These are phyloP conservation scores for Tilletia setariae DNA, from an alignment of 1,284 basidiomycete genomes.

Conservation along the genomic window DNA sequence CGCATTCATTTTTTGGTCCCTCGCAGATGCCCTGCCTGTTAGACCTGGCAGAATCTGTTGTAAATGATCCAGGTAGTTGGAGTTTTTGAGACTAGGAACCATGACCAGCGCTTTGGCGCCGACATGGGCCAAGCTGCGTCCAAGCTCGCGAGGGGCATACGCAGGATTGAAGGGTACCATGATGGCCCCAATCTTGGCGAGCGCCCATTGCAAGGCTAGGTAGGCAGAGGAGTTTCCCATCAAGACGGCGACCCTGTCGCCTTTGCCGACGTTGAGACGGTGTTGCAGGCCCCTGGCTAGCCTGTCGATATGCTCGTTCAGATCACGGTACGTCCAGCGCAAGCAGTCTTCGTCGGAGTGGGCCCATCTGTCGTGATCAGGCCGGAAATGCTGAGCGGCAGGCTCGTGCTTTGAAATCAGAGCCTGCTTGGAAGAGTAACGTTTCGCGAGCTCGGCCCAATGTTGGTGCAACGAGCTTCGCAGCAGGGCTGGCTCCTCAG, in stretches of 20 bases:
- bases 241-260: conserved; percentile 73
- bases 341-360: conserved; percentile 59
- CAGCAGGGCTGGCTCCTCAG: conserved; percentile 64
- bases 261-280: conserved; percentile 68
- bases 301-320: conserved; percentile 66
- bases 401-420: conserved; percentile 67
- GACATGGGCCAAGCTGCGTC: conserved; percentile 64
- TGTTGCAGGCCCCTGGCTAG: conserved; percentile 66
- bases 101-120: conserved; percentile 70
- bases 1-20: conserved; percentile 58
- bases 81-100: conserved; percentile 61
- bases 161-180: conserved; percentile 78
- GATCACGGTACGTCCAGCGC: conserved; percentile 71
- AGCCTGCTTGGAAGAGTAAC: conserved; percentile 63
- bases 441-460: conserved; percentile 64
- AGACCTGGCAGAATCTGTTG: conserved; percentile 65
- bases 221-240: conserved; percentile 71
- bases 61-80: conserved; percentile 55
- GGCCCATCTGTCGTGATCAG: not conserved
- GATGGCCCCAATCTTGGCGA: conserved; percentile 72
- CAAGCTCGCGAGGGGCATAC: conserved; percentile 70
- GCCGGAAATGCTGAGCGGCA: conserved; percentile 59
- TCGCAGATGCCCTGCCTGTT: conserved; percentile 58
- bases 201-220: conserved; percentile 77
- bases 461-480: conserved; percentile 65